These are phyloP conservation scores for Xylaria sp. DNA, from an alignment of 2,329 filamentous ascomycete genomes.

Conservation along the genomic window DNA sequence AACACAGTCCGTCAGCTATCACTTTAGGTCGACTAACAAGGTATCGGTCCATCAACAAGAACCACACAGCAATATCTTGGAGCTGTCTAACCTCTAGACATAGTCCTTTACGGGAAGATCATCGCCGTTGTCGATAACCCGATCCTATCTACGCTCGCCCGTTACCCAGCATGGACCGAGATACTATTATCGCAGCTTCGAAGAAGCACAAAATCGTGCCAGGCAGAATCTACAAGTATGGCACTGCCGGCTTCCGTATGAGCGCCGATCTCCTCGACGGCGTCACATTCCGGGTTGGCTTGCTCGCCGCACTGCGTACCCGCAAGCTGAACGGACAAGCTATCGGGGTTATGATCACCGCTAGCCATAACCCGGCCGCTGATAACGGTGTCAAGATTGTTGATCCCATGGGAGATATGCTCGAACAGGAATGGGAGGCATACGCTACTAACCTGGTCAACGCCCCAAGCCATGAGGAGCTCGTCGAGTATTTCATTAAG, in stretches of 20 bases:
- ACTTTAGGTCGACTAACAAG: conserved; percentile 1
- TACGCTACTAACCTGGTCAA: conserved; percentile 93
- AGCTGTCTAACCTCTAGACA: conserved; percentile 2
- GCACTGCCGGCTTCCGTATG: conserved; percentile 75
- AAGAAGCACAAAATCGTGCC: conserved; percentile 68
- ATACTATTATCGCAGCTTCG: conserved; percentile 67
- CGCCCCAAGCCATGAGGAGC: conserved; percentile 75
- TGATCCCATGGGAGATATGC: conserved; percentile 97
- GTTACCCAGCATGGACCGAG: conserved; percentile 58
- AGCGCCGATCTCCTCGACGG: conserved; percentile 84
- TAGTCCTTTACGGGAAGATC: conserved; percentile 16
- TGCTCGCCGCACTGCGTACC: conserved; percentile 88
- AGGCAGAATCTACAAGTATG: conserved; percentile 70
- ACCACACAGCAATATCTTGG: not conserved
- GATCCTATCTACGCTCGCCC: conserved; percentile 6
- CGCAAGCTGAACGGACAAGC: conserved; percentile 89
- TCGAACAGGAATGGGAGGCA: conserved; percentile 93
- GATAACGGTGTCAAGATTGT: conserved; percentile 97
- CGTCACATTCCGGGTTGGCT: conserved; percentile 90
- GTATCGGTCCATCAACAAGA: conserved; percentile 16
- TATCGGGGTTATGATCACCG: conserved; percentile 96
- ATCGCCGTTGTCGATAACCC: not conserved
- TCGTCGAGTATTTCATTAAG: conserved; percentile 79
- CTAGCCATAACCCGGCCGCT: conserved; percentile 88
- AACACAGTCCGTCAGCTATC: not conserved